Base-by-base conservation (phyloP, 2,329 filamentous ascomycete genomes). In the Escovopsis sp. region DNA sequence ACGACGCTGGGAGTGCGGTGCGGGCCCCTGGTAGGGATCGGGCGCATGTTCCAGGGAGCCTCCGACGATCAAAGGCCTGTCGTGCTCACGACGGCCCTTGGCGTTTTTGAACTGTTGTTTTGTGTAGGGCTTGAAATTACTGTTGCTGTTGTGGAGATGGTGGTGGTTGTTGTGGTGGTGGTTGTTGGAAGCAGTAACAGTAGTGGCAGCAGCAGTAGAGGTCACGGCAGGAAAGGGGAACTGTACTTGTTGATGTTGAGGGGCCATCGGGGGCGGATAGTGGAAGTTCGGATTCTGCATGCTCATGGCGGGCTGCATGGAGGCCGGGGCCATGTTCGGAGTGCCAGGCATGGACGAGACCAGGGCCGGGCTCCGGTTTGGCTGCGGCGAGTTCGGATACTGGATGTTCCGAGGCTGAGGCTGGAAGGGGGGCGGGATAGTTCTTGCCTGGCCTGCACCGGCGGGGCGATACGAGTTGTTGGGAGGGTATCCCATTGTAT, bases 251-350 rank as follows among this genome's bases (percentile, higher is more conserved):
- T 73, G 77, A 65, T 69, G 76, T 68, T 60, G 61, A 62, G 70
- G 57, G 60, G 71, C 79, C 59, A 73, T 72, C 38, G 68, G 70
- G 53, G 68, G 68, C 51, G 66, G 66, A 45, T 74, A 74, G 49
- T 75, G 75, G 65, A 79, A 82, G 47, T 74, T 71, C 35, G 73
- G 71, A 44, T 70, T 70, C 60, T 70, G 70, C 62, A 84, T 82
- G 39, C 82, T 72, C 59, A 86, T 79, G 42, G 56, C 55, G 4
- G 58, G 57, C 46, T 63, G 62, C 55, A 74, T 74, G 48, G 70
- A 70, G 39, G 72, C 72, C 35, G 70, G 66, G 43, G 58, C 72
- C 78, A 79, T 79, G 65, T 81, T 76, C 47, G 84, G 79, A 27
- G 80, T 83, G 47, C 72, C 72, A 44, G 81, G 79, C 52, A 81